Conservation (phyloP, 768 basidiomycete genomes). For the Mycena maculata region DNA sequence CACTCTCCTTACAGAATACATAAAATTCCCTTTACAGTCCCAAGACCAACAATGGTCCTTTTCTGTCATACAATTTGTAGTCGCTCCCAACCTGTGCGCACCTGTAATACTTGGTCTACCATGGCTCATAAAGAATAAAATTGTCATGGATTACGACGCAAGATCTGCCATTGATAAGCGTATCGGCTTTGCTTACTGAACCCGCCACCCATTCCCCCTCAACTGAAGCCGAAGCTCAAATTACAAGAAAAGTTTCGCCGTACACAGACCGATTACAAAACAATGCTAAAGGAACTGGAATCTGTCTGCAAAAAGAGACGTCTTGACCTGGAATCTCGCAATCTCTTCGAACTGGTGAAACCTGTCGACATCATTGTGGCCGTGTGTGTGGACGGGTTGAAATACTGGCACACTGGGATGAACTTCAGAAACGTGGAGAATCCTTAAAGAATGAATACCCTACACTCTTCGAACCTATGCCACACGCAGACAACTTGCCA, state of each 20-base stretch:
- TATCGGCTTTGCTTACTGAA: conserved; percentile 1
- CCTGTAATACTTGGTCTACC: conserved; percentile 39
- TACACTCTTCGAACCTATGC: conserved; percentile 36
- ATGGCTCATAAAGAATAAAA: conserved; percentile 38
- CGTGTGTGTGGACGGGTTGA: neutral
- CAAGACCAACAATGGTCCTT: conserved; percentile 19
- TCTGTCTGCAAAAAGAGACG: neutral
- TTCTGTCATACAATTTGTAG: conserved; percentile 10
- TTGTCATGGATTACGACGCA: conserved; percentile 40
- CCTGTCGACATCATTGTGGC: neutral
- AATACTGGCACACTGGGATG: neutral
- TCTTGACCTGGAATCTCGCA: neutral
- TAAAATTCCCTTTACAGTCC: conserved; percentile 27
- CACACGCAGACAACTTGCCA: conserved; percentile 37
- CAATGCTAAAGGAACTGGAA: neutral
- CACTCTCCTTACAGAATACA: conserved; percentile 22
- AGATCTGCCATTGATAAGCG: neutral
- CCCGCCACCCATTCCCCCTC: neutral
- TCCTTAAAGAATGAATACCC: conserved; percentile 24
- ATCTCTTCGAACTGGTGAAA: neutral
- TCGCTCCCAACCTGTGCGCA: conserved; percentile 28
- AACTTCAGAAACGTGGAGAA: neutral
- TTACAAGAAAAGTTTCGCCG: conserved; percentile 33
- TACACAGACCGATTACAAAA: neutral
- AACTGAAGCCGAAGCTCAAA: neutral